These are phyloP conservation scores for Aspergillus baeticus DNA, from an alignment of 495 filamentous ascomycete genomes.

Conservation along the genomic window DNA sequence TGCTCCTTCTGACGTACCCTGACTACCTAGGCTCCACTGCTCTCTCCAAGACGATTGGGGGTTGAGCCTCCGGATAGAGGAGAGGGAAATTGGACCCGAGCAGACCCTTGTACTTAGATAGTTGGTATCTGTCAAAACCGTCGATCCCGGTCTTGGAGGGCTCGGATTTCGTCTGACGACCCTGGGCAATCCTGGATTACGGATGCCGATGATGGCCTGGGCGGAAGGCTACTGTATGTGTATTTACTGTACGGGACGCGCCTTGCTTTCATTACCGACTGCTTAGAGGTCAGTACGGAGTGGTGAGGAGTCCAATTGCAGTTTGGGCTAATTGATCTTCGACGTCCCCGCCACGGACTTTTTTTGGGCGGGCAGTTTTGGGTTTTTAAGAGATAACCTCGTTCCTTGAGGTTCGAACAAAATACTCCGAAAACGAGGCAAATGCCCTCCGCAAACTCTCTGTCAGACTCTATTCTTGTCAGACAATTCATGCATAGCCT, in stretches of 20 bases:
- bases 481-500: constrained; percentile 22
- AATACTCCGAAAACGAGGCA: constrained; percentile 3
- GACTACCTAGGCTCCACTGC: background rate
- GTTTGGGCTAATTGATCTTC: background rate
- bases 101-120: background rate
- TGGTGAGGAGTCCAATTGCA: constrained; percentile 7
- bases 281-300: background rate
- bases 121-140: background rate
- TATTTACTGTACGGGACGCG: constrained; percentile 4
- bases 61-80: background rate
- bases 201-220: constrained; percentile 4
- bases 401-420: background rate
- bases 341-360: background rate
- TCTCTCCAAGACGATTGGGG: background rate
- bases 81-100: background rate
- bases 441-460: background rate
- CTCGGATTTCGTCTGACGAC: constrained; percentile 1
- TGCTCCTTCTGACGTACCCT: background rate
- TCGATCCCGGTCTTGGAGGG: background rate
- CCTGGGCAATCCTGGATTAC: background rate
- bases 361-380: too few species aligned
- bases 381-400: background rate
- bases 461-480: constrained; percentile 12
- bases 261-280: constrained; percentile 9
- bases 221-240: background rate